phyloP scores from a whole-genome alignment of 2,329 filamentous ascomycete species.

The Sarocladium brachiariae region DNA sequence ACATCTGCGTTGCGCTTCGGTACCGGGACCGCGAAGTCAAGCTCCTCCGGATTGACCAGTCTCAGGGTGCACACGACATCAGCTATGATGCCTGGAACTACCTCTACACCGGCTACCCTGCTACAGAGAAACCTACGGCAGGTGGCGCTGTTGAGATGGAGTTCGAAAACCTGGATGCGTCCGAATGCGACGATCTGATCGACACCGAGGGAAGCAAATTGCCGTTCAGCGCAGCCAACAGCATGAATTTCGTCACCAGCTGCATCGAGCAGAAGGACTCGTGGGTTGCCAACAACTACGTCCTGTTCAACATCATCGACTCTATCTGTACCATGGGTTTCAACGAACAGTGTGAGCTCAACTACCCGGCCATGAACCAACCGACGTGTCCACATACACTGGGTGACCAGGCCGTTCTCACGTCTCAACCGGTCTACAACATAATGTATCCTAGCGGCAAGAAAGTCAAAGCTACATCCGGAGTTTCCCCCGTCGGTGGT shows the following conservation, averaged over 20 bases:
- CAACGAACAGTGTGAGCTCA: conserved; percentile 39
- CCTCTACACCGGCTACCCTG: conserved; percentile 41
- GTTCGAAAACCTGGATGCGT: conserved; percentile 35
- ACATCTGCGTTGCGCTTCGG: conserved; percentile 47
- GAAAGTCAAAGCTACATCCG: conserved; percentile 27
- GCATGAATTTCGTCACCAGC: conserved; percentile 44
- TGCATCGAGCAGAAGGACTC: conserved; percentile 33
- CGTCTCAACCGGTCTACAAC: conserved; percentile 36
- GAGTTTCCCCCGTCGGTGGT: neutral
- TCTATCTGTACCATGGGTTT: conserved; percentile 37
- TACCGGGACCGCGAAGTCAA: conserved; percentile 44
- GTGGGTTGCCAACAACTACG: conserved; percentile 43
- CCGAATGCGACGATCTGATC: conserved; percentile 42
- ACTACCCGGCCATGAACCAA: conserved; percentile 38
- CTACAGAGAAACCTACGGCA: conserved; percentile 34
- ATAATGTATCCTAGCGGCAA: conserved; percentile 39
- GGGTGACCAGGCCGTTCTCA: conserved; percentile 29
- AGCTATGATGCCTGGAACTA: conserved; percentile 58
- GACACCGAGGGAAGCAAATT: conserved; percentile 31
- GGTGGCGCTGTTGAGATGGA: conserved; percentile 44
- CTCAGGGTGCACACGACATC: conserved; percentile 50
- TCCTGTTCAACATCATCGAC: conserved; percentile 45
- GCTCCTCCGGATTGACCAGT: conserved; percentile 53
- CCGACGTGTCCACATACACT: conserved; percentile 35
- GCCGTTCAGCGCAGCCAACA: conserved; percentile 41